Base-by-base conservation (phyloP, 1,139 yeast genomes). In the Debaryomyces udenii region DNA sequence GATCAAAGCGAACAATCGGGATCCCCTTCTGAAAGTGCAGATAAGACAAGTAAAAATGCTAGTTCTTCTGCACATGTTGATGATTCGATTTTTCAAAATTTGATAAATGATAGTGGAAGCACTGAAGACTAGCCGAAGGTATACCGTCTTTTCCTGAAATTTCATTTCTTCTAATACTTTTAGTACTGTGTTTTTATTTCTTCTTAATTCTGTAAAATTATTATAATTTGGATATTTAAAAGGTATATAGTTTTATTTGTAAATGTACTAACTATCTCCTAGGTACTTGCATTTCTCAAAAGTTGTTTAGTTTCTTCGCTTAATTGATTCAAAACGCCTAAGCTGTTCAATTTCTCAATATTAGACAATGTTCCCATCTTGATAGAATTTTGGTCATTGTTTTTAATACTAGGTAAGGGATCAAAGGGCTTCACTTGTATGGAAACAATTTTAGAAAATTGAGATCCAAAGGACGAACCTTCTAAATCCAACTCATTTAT, bases 381-480 rank as follows among this genome's bases (percentile, higher is more conserved):
- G 31, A 73, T 68, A 13, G 62, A 52, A 18, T 49, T 53, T 38
- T 53, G 57, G 47, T 72, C 76, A 40, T 63, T 72, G 50, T 55
- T 69, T 37, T 61, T 62, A 7, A 74, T 50, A 17, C 55, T 68
- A 1, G 81, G 74, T 26, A 82, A 62, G 2, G 97, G 96, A 60
- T 93, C 97, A 50, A 78, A 75, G 5, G 82, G 73, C 47, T 75
- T 77, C 13, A 66, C 64, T 29, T 78, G 72, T 35, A 91, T 82
- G 2, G 88, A 77, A 2, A 78, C 79, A 45, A 93, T 70, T 56
- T 78, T 83, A 36, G 95, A 86, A 62, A 80, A 93, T 38, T 83
- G 81, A 0, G 96, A 84, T 2, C 98, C 98, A 64, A 90, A 93
- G 1, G 94, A 73, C 20, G 78, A 61, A 31, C 83, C 82, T 34